Evolutionary conservation across 2,329 filamentous ascomycete genomes (phyloP), one percentile per base, ranked within the genome.

Genomic region (Hymenoscyphus infarciens): DNA sequence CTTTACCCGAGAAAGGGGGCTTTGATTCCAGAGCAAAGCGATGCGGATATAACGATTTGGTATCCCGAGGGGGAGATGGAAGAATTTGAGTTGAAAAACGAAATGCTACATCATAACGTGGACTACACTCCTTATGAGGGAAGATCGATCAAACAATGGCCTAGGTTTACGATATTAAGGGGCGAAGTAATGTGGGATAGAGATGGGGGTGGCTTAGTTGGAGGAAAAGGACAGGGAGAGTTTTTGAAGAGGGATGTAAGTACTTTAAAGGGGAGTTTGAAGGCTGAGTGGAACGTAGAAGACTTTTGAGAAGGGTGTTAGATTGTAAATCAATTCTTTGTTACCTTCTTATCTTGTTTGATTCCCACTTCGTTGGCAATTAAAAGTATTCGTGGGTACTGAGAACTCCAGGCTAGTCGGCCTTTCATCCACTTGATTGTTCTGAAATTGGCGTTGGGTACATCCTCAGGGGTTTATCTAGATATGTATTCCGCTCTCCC

Each of bases 41-140:
- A 86, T 71, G 83, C 83, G 0, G 83, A 87, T 71, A 71, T 86
- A 39, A 80, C 81, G 11, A 79, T 86, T 22, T 87, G 83, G 82
- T 83, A 85, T 71, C 82, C 82, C 0, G 74, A 79, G 11, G 76
- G 74, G 45, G 60, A 57, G 2, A 73, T 79, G 67, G 70, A 79
- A 19, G 72, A 75, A 13, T 78, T 83, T 65, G 72, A 68, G 25
- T 63, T 84, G 61, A 81, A 74, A 49, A 85, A 87, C 67, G 75
- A 76, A 7, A 80, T 81, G 74, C 71, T 87, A 65, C 84, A 88
- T 72, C 85, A 87, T 70, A 78, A 83, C 64, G 80, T 85, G 2
- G 84, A 88, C 68, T 86, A 87, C 68, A 86, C 84, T 8, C 84
- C 85, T 0, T 87, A 82, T 67, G 84, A 87, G 70, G 84, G 84